Percentiles rank a stretch among this genome's conserved stretches.
phyloP scores from a whole-genome alignment of 257 asterid genomes.

The Solanum peruvianum region DNA sequence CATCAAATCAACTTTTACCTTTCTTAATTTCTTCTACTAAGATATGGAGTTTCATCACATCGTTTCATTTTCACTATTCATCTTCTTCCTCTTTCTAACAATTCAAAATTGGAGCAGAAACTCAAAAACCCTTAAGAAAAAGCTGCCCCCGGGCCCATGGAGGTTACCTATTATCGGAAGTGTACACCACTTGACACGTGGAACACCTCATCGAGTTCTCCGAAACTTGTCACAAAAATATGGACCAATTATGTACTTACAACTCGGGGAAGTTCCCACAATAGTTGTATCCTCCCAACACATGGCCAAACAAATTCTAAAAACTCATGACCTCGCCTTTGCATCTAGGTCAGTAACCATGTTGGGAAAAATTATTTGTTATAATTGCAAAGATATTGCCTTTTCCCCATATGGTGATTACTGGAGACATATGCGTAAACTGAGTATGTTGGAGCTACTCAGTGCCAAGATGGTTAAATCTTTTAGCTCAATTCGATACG shows the following conservation, averaged over 20 bases:
- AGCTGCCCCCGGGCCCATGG: neutral
- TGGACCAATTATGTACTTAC: conserved; percentile 1
- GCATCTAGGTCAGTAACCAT: conserved; percentile 1
- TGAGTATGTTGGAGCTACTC: neutral
- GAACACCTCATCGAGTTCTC: conserved; percentile 10
- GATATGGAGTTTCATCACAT: neutral
- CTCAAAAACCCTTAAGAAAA: neutral
- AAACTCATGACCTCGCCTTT: conserved; percentile 11
- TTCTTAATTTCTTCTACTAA: neutral
- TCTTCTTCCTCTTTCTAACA: neutral
- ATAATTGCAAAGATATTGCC: neutral
- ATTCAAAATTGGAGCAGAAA: neutral
- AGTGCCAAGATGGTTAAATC: neutral
- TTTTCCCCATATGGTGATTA: neutral
- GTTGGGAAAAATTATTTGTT: neutral
- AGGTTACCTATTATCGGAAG: conserved; percentile 14
- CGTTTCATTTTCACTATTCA: neutral
- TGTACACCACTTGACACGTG: neutral
- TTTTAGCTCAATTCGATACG: neutral
- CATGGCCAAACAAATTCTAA: neutral
- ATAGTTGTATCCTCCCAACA: neutral
- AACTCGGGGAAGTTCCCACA: conserved; percentile 3
- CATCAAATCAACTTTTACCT: neutral
- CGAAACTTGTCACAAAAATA: neutral
- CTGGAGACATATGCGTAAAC: neutral